These are phyloP conservation scores for Xylariaceae sp. DNA, from an alignment of 2,329 filamentous ascomycete species.

Conservation along the genomic window DNA sequence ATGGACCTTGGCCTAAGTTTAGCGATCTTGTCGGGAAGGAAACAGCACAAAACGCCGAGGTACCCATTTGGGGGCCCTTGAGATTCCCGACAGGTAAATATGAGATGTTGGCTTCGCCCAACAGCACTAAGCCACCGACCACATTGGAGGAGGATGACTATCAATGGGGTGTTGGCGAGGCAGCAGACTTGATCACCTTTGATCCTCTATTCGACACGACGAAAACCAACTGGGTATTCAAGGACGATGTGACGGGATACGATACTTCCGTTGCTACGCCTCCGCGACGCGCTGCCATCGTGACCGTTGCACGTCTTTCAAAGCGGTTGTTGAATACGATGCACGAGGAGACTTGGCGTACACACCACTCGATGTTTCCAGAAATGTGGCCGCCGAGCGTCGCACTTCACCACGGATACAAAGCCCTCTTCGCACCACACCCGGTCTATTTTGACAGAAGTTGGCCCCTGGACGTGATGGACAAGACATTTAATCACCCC, in stretches of 20 bases:
- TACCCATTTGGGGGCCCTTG: slow-evolving; percentile 67
- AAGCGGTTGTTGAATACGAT: slow-evolving; percentile 61
- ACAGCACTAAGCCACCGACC: slow-evolving; percentile 65
- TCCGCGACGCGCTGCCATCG: slow-evolving; percentile 63
- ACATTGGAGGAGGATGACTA: slow-evolving; percentile 71
- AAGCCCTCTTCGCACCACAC: slow-evolving; percentile 84
- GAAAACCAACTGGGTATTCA: slow-evolving; percentile 63
- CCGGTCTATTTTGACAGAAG: slow-evolving; percentile 70
- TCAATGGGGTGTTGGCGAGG: slow-evolving; percentile 62
- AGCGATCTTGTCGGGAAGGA: slow-evolving; percentile 60
- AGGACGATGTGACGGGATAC: slow-evolving; percentile 63
- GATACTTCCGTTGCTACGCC: slow-evolving; percentile 55
- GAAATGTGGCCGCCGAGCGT: slow-evolving; percentile 67
- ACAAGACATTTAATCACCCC: slow-evolving; percentile 69
- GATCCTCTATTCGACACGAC: slow-evolving; percentile 66
- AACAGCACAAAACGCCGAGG: slow-evolving; percentile 45
- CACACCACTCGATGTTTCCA: slow-evolving; percentile 63
- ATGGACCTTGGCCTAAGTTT: slow-evolving; percentile 65
- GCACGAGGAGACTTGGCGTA: slow-evolving; percentile 60
- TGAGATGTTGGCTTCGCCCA: slow-evolving; percentile 61
- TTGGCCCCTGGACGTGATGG: slow-evolving; percentile 64
- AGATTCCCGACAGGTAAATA: slow-evolving; percentile 42
- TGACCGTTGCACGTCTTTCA: slow-evolving; percentile 61
- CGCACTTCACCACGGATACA: slow-evolving; percentile 74
- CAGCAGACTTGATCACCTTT: slow-evolving; percentile 66